These are phyloP conservation scores for Aspergillus sp. DNA, from an alignment of 2,329 filamentous ascomycete genomes.

Conservation along the genomic window DNA sequence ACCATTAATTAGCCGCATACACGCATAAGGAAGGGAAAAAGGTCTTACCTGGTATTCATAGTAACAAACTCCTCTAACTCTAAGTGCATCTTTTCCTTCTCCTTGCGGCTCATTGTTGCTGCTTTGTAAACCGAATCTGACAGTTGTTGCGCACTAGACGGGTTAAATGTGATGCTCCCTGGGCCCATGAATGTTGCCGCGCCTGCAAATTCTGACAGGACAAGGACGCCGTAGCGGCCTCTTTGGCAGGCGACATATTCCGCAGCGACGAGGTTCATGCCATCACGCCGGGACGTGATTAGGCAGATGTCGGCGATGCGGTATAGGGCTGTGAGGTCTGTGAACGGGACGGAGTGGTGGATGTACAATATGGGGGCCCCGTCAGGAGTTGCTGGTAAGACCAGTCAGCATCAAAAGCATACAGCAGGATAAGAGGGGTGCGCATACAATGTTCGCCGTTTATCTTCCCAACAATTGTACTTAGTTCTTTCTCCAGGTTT, in stretches of 20 bases:
- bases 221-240: slow-evolving; percentile 83
- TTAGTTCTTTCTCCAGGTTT: slow-evolving; percentile 84
- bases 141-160: slow-evolving; percentile 91
- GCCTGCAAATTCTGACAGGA: slow-evolving; percentile 90
- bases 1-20: too few species aligned
- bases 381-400: slow-evolving; percentile 61
- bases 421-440: too few species aligned
- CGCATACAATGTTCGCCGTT: slow-evolving; percentile 77
- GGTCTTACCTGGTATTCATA: slow-evolving; percentile 73
- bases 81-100: slow-evolving; percentile 75
- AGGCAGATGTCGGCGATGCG: slow-evolving; percentile 84
- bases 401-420: background rate
- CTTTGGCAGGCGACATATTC: slow-evolving; percentile 93
- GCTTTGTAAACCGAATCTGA: slow-evolving; percentile 84
- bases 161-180: slow-evolving; percentile 86
- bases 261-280: slow-evolving; percentile 96
- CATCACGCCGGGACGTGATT: slow-evolving; percentile 85
- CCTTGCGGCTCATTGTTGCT: slow-evolving; percentile 83
- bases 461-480: slow-evolving; percentile 88
- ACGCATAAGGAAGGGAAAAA: slow-evolving; percentile 58
- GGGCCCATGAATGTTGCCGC: slow-evolving; percentile 81
- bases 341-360: slow-evolving; percentile 86
- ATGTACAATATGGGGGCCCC: slow-evolving; percentile 97
- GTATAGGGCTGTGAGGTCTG: slow-evolving; percentile 88
- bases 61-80: slow-evolving; percentile 86